Base-by-base conservation (phyloP, 495 filamentous ascomycete species). In the Physcia stellaris region DNA sequence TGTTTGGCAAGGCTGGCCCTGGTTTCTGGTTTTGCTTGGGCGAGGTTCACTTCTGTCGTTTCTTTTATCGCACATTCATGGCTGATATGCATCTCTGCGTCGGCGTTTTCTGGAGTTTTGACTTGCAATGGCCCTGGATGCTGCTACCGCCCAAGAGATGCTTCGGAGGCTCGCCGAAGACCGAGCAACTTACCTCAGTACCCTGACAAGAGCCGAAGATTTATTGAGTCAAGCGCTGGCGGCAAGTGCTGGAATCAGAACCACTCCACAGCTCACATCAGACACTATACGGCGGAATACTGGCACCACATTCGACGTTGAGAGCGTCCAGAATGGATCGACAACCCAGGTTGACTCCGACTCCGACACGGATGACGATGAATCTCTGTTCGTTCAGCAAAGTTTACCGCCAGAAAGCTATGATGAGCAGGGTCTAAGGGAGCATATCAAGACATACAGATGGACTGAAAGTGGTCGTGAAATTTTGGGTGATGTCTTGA, bases 111-210 rank as follows among this genome's bases (percentile, higher is more conserved):
- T n/a, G n/a, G n/a, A n/a, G n/a, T n/a, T n/a, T n/a, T n/a, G n/a
- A n/a, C n/a, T 19, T 32, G 33, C 38, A 18, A 47, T 44, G 44
- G 42, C 40, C 10, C 35, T 47, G 13, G 44, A 47, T 34, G 21
- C 24, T 32, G 26, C 32, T 23, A 36, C 34, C 3, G 29, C 29
- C 15, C 20, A 61, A 1, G 63, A 63, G 16, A 41, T 64, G 4
- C 38, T 60, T 33, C 51, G 44, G 32, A 49, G 43, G 41, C 50
- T 58, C 31, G 60, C 59, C 20, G 48, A 49, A 7, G 49, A 57
- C 15, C 54, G 58, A 26, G 52, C 58, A 22, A 48, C 55, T 19
- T 62, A 62, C 37, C 40, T 61, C 16, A 47, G 50, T 16, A 57
- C 52, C 16, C 50, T 63, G 9, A 43, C 47, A 2, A 41, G 48